Conservation (phyloP, 371 early-diverging fungal genomes). For the Apophysomyces sp. region DNA sequence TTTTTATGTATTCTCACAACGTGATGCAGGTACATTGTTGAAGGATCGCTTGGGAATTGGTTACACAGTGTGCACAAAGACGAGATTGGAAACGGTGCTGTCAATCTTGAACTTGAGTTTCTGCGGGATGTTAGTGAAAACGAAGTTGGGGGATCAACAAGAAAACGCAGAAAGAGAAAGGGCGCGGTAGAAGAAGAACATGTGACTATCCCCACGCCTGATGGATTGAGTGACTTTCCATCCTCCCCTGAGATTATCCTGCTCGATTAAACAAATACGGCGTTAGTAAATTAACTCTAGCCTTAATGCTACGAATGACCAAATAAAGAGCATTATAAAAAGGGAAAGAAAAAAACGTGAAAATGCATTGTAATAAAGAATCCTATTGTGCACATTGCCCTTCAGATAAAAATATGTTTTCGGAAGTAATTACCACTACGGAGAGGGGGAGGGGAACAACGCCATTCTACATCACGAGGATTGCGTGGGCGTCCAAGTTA, state of each 20-base stretch:
- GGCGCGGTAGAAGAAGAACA: too few species aligned
- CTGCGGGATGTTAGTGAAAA: not conserved
- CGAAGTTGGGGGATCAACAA: not conserved
- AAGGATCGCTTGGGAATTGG: slow-evolving; percentile 5
- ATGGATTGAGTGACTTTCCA: not conserved
- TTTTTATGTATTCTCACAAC: not conserved
- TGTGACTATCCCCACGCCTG: not conserved
- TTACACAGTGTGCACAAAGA: not conserved
- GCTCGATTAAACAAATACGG: not conserved
- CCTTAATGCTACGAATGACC: too few species aligned
- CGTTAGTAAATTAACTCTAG: not conserved
- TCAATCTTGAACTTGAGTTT: not conserved
- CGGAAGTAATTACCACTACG: too few species aligned
- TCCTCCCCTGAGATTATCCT: not conserved
- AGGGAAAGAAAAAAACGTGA: not conserved
- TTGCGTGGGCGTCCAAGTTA: not conserved
- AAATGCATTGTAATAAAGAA: not conserved
- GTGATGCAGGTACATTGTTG: slow-evolving; percentile 12
- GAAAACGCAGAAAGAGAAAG: not conserved
- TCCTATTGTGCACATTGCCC: not conserved
- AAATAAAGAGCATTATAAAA: too few species aligned
- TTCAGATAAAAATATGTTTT: not conserved
- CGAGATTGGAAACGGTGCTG: not conserved
- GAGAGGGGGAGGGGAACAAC: not conserved
- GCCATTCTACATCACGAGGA: not conserved